A percentile compares a stretch with the other conserved stretches of the same genome.
Conservation (phyloP, 2,329 filamentous ascomycete genomes). For the Periconia macrospinosa region DNA sequence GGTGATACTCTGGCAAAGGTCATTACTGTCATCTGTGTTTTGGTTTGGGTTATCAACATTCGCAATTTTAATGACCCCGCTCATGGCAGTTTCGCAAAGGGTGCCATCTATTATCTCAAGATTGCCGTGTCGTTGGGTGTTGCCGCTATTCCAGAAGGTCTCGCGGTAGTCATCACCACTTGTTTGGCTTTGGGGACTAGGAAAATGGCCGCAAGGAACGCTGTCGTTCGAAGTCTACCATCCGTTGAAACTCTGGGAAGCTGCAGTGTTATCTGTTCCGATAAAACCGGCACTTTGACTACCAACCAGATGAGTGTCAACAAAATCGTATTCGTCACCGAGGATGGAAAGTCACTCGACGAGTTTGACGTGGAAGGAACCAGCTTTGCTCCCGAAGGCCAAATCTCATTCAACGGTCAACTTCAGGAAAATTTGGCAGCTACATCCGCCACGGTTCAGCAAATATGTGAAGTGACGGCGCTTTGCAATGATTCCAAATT, state of each 20-base stretch:
- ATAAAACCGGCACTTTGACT: slow-evolving; percentile 97
- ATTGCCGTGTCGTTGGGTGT: slow-evolving; percentile 98
- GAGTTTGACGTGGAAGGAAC: slow-evolving; percentile 91
- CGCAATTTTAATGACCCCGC: slow-evolving; percentile 94
- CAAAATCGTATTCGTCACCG: slow-evolving; percentile 82
- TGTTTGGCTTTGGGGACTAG: slow-evolving; percentile 93
- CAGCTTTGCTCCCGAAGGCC: slow-evolving; percentile 83
- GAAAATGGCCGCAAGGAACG: slow-evolving; percentile 99
- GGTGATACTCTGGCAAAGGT: slow-evolving; percentile 96
- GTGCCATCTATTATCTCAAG: slow-evolving; percentile 99
- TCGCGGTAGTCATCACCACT: slow-evolving; percentile 98
- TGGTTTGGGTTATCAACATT: slow-evolving; percentile 99
- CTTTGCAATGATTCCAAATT: slow-evolving; percentile 90
- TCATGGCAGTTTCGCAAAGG: slow-evolving; percentile 92
- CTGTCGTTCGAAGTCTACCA: slow-evolving; percentile 91
- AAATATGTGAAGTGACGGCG: slow-evolving; percentile 70
- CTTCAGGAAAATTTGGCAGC: slow-evolving; percentile 68
- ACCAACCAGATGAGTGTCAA: slow-evolving; percentile 99
- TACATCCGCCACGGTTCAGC: slow-evolving; percentile 74
- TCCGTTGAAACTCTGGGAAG: slow-evolving; percentile 98
- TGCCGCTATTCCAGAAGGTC: slow-evolving; percentile 93
- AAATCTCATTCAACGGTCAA: slow-evolving; percentile 70
- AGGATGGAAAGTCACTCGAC: slow-evolving; percentile 72
- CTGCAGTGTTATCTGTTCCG: slow-evolving; percentile 99
- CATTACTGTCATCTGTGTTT: slow-evolving; percentile 92